Evolutionary conservation across 2,329 filamentous ascomycete species (phyloP).

Genomic region (Cladophialophora chaetospira): DNA sequence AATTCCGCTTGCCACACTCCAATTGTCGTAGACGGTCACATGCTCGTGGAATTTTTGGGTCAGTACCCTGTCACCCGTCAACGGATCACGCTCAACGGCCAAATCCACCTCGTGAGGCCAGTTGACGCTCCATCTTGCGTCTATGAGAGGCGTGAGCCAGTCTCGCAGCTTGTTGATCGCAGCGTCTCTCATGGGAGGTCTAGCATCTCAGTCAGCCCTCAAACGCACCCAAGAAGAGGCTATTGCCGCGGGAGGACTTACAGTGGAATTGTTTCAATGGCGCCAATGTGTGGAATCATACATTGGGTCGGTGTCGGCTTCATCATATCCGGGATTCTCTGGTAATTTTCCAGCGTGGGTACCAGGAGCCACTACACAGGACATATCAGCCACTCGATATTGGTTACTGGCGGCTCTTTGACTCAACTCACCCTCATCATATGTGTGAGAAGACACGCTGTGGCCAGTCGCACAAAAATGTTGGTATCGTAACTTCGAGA

Average conservation of each 20-base stretch:
- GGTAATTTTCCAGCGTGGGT: constrained; percentile 20
- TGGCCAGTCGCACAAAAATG: constrained; percentile 24
- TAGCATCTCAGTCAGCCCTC: constrained; percentile 2
- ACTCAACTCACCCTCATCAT: constrained; percentile 28
- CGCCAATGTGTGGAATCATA: constrained; percentile 28
- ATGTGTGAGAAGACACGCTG: constrained; percentile 20
- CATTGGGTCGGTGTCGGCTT: constrained; percentile 28
- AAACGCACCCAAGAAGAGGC: neutral
- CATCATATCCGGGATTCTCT: constrained; percentile 28
- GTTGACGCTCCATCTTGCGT: constrained; percentile 26
- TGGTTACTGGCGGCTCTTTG: neutral
- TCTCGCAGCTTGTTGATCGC: constrained; percentile 23
- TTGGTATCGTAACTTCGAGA: constrained; percentile 25
- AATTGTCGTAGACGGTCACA: constrained; percentile 24
- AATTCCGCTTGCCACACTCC: constrained; percentile 22
- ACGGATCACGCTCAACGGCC: constrained; percentile 18
- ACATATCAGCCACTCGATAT: neutral
- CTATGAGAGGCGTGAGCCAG: constrained; percentile 26
- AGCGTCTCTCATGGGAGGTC: constrained; percentile 23
- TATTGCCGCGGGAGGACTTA: constrained; percentile 3
- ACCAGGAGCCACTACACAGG: constrained; percentile 23
- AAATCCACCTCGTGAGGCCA: constrained; percentile 20
- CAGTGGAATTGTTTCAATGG: constrained; percentile 30
- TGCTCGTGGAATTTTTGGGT: constrained; percentile 23
- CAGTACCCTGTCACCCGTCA: constrained; percentile 15